Conservation (phyloP, 2,329 filamentous ascomycete genomes). For the Ceratocystis destructans region DNA sequence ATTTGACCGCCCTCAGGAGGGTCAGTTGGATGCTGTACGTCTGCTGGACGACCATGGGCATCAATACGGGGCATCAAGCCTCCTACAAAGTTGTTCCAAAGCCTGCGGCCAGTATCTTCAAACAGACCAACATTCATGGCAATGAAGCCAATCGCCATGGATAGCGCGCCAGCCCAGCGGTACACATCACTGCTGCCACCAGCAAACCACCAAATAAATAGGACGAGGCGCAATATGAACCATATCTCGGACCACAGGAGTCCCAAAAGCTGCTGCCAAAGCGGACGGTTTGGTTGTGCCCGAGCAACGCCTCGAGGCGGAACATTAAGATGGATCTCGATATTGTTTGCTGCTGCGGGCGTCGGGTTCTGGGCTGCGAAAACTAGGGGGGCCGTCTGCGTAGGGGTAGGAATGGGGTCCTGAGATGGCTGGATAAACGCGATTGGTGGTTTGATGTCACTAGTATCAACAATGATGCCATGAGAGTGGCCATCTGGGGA, state of each 20-base stretch:
- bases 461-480: slow-evolving; percentile 13
- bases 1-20: neutral
- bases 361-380: neutral
- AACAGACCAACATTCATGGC: slow-evolving; percentile 43
- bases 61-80: slow-evolving; percentile 36
- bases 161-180: slow-evolving; percentile 42
- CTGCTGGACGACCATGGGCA: slow-evolving; percentile 28
- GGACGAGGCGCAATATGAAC: slow-evolving; percentile 42
- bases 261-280: slow-evolving; percentile 27
- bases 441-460: slow-evolving; percentile 1
- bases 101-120: slow-evolving; percentile 41
- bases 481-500: slow-evolving; percentile 12
- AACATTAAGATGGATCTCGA: neutral
- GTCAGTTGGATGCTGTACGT: slow-evolving; percentile 23
- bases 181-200: slow-evolving; percentile 44
- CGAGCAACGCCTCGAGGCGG: neutral
- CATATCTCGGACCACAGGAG: slow-evolving; percentile 47
- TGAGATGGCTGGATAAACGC: neutral
- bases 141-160: slow-evolving; percentile 42
- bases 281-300: slow-evolving; percentile 6
- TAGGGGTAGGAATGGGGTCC: neutral
- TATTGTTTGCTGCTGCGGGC: neutral
- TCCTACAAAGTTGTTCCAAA: slow-evolving; percentile 43
- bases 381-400: neutral
- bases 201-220: slow-evolving; percentile 54